These are phyloP conservation scores for Aureobasidium sp. DNA, from an alignment of 2,329 filamentous ascomycete species.

Conservation along the genomic window DNA sequence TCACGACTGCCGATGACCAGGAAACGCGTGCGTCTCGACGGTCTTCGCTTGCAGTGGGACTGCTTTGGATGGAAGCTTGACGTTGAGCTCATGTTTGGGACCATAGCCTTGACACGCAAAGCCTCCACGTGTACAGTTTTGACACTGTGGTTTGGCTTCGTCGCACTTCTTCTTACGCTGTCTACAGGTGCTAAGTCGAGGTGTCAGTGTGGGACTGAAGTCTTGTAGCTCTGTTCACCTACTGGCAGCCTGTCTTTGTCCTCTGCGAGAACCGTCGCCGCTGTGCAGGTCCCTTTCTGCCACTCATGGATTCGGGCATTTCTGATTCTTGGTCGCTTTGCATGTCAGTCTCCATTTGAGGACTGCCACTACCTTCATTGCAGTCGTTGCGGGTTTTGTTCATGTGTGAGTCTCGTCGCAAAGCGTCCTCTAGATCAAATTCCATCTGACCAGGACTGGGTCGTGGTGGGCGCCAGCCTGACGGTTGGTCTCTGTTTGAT, in stretches of 20 bases:
- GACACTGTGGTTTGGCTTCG: constrained; percentile 85
- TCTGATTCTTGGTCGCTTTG: constrained; percentile 9
- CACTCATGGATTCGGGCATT: not conserved
- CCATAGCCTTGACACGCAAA: constrained; percentile 91
- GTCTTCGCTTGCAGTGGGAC: constrained; percentile 8
- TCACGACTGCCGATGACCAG: constrained; percentile 7
- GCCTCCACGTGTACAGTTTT: constrained; percentile 83
- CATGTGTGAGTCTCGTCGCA: constrained; percentile 12
- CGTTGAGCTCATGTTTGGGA: constrained; percentile 12
- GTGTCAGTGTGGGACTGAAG: not conserved
- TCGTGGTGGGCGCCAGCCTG: not conserved
- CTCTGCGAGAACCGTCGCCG: constrained; percentile 77
- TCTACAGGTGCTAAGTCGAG: constrained; percentile 58
- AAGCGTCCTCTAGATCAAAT: not conserved
- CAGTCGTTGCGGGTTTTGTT: not conserved
- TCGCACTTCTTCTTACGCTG: constrained; percentile 97
- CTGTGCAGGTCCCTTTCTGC: not conserved
- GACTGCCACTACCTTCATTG: not conserved
- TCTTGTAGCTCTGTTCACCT: not conserved
- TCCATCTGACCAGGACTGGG: not conserved
- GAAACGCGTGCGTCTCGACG: not conserved
- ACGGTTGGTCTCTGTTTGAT: not conserved
- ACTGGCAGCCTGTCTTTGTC: constrained; percentile 86
- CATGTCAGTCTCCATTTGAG: not conserved
- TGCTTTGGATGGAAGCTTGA: constrained; percentile 6